Conservation (phyloP, 768 basidiomycete species). For the Pholiota microspora region DNA sequence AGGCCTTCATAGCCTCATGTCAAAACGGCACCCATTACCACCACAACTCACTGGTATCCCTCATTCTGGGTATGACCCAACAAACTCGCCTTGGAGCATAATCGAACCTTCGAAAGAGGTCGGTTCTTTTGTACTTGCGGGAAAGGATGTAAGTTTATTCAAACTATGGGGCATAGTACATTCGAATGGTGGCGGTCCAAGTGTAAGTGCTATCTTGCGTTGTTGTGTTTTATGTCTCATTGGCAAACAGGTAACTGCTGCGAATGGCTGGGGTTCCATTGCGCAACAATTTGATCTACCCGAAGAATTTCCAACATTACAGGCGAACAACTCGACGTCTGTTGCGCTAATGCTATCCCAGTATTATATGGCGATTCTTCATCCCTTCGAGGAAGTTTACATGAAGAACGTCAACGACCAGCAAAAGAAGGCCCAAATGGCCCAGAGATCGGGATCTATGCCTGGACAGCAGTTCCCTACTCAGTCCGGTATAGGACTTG, state of each 20-base stretch:
- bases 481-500: constrained; percentile 22
- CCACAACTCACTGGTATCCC: constrained; percentile 67
- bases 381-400: constrained; percentile 73
- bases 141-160: constrained; percentile 76
- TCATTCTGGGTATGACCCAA: constrained; percentile 59
- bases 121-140: constrained; percentile 67
- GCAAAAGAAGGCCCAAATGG: constrained; percentile 51
- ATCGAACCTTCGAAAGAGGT: constrained; percentile 62
- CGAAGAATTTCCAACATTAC: constrained; percentile 47
- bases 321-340: constrained; percentile 44
- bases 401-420: constrained; percentile 60
- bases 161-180: constrained; percentile 65
- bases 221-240: constrained; percentile 12
- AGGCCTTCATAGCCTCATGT: constrained; percentile 60
- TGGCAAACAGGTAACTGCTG: constrained; percentile 41
- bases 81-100: constrained; percentile 59
- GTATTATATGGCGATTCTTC: constrained; percentile 61
- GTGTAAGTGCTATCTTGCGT: constrained; percentile 43
- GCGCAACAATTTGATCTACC: constrained; percentile 60
- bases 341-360: constrained; percentile 52
- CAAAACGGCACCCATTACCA: constrained; percentile 65
- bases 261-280: constrained; percentile 56
- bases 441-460: constrained; percentile 35
- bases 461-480: constrained; percentile 11
- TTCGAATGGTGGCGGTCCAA: constrained; percentile 57